Conservation (phyloP, 805 yeast genomes). For the Diddensiella transvaalensis region DNA sequence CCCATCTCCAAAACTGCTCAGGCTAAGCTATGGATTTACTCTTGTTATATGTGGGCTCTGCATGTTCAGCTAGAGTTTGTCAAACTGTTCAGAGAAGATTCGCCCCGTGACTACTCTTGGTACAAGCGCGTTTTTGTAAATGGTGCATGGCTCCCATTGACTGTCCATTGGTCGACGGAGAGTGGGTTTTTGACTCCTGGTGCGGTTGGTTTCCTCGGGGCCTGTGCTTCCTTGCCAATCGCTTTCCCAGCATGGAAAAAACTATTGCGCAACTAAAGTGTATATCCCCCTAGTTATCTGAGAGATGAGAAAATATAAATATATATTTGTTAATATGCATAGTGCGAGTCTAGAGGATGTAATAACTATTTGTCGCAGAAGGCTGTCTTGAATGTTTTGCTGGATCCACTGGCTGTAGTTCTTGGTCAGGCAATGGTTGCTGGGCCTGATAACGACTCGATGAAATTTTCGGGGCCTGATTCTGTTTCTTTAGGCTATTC, state of each 20-base stretch:
- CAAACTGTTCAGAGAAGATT: slow-evolving; percentile 20
- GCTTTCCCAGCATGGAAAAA: slow-evolving; percentile 22
- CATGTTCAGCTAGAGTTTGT: slow-evolving; percentile 37
- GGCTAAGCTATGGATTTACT: slow-evolving; percentile 34
- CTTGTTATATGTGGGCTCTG: slow-evolving; percentile 38
- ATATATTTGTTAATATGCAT: neutral
- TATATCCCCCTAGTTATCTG: too few relatives aligned
- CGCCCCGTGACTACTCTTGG: slow-evolving; percentile 18
- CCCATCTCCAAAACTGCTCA: slow-evolving; percentile 27
- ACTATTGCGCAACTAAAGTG: too few relatives aligned
- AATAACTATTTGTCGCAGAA: slow-evolving; percentile 18
- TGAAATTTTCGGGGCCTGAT: neutral
- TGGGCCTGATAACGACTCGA: neutral
- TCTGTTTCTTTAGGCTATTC: neutral
- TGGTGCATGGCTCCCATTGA: slow-evolving; percentile 40
- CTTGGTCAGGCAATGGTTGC: neutral
- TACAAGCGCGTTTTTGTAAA: slow-evolving; percentile 31
- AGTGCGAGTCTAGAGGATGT: slow-evolving; percentile 11
- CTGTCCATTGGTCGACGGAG: slow-evolving; percentile 41
- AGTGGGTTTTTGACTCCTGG: slow-evolving; percentile 32
- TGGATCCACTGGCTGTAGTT: slow-evolving; percentile 1
- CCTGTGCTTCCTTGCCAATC: slow-evolving; percentile 32
- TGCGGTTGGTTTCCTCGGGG: slow-evolving; percentile 38
- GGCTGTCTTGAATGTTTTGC: slow-evolving; percentile 1
- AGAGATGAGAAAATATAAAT: neutral